Percentiles rank a stretch among this genome's conserved stretches.
Evolutionary conservation across 192 early-diverging fungal genomes (phyloP).

Genomic region (Piromyces finnis): DNA sequence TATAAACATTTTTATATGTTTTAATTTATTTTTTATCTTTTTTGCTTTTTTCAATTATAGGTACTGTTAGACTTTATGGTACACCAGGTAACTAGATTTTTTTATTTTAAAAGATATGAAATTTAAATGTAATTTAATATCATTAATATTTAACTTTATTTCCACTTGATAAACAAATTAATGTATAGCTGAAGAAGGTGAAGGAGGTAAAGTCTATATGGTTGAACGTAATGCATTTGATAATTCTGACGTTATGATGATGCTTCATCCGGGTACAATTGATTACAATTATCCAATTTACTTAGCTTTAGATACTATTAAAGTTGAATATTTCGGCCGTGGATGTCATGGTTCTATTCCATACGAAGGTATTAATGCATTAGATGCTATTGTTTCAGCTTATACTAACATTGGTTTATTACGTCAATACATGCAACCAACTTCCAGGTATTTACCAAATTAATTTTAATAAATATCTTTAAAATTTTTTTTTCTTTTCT

Average conservation of each 20-base stretch:
- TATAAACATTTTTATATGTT: too few relatives aligned
- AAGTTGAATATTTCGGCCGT: conserved; percentile 51
- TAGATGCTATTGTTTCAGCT: conserved; percentile 49
- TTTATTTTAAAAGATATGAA: too few relatives aligned
- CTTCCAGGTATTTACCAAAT: too few relatives aligned
- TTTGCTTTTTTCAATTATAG: too few relatives aligned
- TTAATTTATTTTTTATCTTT: too few relatives aligned
- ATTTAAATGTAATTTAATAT: too few relatives aligned
- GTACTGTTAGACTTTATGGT: conserved; percentile 41
- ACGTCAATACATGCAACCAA: conserved; percentile 22
- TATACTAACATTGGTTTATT: conserved; percentile 45
- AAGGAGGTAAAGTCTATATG: conserved; percentile 56
- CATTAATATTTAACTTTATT: too few relatives aligned
- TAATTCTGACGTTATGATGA: conserved; percentile 50
- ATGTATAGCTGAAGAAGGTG: conserved; percentile 20
- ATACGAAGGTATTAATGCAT: conserved; percentile 51
- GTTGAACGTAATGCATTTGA: conserved; percentile 50
- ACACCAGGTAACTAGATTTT: conserved; percentile 56
- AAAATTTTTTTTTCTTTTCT: too few relatives aligned
- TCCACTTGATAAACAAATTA: too few relatives aligned
- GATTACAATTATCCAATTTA: conserved; percentile 17
- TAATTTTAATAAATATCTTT: too few relatives aligned
- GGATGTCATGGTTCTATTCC: conserved; percentile 46
- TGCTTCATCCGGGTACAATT: conserved; percentile 54
- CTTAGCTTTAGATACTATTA: conserved; percentile 16